These are phyloP conservation scores for Cryptococcus sp. DNA, from an alignment of 1,284 basidiomycete species.

Conservation along the genomic window DNA sequence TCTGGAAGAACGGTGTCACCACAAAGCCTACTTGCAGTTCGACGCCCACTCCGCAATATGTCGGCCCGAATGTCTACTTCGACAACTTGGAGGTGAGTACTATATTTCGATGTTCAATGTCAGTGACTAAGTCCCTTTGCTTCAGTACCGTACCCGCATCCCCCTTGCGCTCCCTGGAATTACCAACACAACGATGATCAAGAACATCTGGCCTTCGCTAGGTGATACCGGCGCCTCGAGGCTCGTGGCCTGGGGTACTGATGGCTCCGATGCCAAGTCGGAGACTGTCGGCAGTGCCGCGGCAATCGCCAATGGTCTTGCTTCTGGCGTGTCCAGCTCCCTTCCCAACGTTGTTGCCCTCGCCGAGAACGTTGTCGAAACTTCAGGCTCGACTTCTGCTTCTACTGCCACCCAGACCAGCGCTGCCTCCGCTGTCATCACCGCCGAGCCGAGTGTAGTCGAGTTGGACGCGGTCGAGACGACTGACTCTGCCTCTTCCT, in stretches of 20 bases:
- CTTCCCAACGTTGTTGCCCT: neutral
- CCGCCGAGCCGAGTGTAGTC: no score
- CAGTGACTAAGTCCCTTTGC: neutral
- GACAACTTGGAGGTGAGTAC: slow-evolving; percentile 29
- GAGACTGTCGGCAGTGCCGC: slow-evolving; percentile 13
- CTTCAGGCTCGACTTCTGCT: neutral
- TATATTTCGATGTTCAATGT: no score
- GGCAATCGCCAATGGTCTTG: slow-evolving; percentile 8
- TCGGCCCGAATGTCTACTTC: slow-evolving; percentile 36
- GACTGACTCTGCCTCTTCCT: no score
- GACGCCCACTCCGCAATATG: slow-evolving; percentile 15
- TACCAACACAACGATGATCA: slow-evolving; percentile 8
- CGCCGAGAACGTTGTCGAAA: neutral
- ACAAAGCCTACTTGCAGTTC: slow-evolving; percentile 28
- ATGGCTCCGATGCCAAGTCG: slow-evolving; percentile 14
- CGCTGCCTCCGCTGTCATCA: no score
- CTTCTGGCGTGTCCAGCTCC: slow-evolving; percentile 1
- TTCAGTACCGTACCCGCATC: slow-evolving; percentile 20
- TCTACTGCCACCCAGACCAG: neutral
- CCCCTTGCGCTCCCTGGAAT: slow-evolving; percentile 17
- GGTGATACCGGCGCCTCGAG: slow-evolving; percentile 18
- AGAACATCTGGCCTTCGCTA: slow-evolving; percentile 11
- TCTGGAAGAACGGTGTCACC: slow-evolving; percentile 29
- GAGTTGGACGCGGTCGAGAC: no score
- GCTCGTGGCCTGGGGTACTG: slow-evolving; percentile 21